A percentile compares a stretch with the other conserved stretches of the same genome.
These are phyloP conservation scores for Microascus cirrosus DNA, from an alignment of 2,329 filamentous ascomycete genomes.

Conservation along the genomic window DNA sequence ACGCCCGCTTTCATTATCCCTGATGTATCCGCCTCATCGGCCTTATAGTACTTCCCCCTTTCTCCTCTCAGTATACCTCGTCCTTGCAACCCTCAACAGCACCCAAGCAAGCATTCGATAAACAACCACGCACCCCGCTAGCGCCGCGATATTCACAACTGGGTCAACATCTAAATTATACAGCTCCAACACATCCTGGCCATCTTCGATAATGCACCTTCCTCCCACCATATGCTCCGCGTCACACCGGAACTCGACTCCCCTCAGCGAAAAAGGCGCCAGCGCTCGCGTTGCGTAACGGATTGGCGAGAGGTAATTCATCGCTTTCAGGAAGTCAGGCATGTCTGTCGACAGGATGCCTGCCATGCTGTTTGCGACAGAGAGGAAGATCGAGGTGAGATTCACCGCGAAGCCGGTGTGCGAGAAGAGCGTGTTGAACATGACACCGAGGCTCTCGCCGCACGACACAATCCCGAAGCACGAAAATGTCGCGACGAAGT, in stretches of 20 bases:
- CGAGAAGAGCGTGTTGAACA: constrained; percentile 66
- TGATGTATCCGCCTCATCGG: not conserved
- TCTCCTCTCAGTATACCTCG: not conserved
- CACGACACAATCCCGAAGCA: constrained; percentile 64
- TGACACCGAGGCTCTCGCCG: constrained; percentile 66
- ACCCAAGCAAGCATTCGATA: constrained; percentile 56
- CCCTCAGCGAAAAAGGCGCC: constrained; percentile 51
- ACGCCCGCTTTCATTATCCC: not conserved
- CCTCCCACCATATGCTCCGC: constrained; percentile 49
- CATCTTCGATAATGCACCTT: constrained; percentile 52
- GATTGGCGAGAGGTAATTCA: constrained; percentile 63
- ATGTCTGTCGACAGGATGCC: constrained; percentile 62
- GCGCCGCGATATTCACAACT: constrained; percentile 46
- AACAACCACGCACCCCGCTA: constrained; percentile 51
- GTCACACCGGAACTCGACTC: constrained; percentile 52
- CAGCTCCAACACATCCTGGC: constrained; percentile 53
- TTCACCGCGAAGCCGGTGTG: constrained; percentile 72
- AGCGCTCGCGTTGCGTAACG: constrained; percentile 60
- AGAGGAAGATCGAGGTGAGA: constrained; percentile 57
- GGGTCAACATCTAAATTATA: constrained; percentile 57
- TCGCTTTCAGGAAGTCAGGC: constrained; percentile 50
- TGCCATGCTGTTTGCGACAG: constrained; percentile 59
- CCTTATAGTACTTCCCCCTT: not conserved
- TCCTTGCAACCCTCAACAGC: constrained; percentile 23
- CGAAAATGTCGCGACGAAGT: constrained; percentile 57